Evolutionary conservation across 2,329 filamentous ascomycete genomes (phyloP).

Genomic region (Didymella glomerata): DNA sequence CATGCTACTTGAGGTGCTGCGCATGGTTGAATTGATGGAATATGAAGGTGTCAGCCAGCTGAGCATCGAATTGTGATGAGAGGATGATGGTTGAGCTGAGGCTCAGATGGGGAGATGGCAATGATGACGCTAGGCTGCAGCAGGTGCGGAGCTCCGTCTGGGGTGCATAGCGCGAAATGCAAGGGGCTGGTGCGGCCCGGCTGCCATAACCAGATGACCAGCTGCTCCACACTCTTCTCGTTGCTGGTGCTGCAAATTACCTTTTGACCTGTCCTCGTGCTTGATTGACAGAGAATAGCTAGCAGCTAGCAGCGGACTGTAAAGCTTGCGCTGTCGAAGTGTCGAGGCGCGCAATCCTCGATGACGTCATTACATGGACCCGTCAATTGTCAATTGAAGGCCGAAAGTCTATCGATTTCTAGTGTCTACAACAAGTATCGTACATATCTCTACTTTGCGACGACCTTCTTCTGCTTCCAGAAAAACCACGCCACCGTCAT

Average conservation of each 20-base stretch:
- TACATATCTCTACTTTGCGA: not conserved
- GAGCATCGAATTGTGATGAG: conserved; percentile 28
- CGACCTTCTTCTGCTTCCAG: conserved; percentile 16
- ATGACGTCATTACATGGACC: not conserved
- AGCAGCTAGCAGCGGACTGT: not conserved
- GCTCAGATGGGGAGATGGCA: conserved; percentile 14
- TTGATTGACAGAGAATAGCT: not conserved
- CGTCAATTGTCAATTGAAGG: no score
- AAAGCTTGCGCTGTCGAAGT: not conserved
- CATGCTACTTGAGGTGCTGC: conserved; percentile 23
- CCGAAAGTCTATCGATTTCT: not conserved
- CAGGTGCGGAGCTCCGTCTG: conserved; percentile 28
- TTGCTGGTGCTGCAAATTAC: not conserved
- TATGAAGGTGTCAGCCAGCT: conserved; percentile 35
- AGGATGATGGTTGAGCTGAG: conserved; percentile 6
- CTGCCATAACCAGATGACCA: conserved; percentile 7
- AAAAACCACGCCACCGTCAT: conserved; percentile 20
- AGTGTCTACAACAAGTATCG: not conserved
- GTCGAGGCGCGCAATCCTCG: not conserved
- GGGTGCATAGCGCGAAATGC: conserved; percentile 34
- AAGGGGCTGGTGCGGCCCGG: conserved; percentile 22
- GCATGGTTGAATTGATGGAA: not conserved
- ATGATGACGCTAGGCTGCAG: conserved; percentile 28
- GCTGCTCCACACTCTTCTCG: not conserved
- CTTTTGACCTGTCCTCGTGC: not conserved